Evolutionary conservation across 208 protist species (phyloP).

Genomic region (Crithidia fasciculata): DNA sequence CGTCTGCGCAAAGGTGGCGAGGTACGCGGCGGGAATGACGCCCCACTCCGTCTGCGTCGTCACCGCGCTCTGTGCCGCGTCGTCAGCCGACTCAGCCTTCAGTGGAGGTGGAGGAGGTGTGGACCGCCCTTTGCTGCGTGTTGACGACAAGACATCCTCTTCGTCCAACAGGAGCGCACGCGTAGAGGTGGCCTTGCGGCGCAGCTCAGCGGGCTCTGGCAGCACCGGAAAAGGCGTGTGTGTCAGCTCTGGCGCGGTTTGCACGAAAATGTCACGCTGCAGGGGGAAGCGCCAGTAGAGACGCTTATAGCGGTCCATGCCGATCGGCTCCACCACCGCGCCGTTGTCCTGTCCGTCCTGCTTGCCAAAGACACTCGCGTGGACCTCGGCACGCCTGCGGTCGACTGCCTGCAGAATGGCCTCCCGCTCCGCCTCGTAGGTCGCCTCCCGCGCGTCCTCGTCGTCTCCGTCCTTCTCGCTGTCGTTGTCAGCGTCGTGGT

Average conservation of each 20-base stretch:
- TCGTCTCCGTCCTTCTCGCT: background rate
- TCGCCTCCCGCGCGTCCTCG: background rate
- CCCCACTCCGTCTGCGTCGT: slow-evolving; percentile 65
- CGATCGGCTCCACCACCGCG: slow-evolving; percentile 68
- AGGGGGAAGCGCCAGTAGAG: slow-evolving; percentile 91
- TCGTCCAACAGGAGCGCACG: slow-evolving; percentile 51
- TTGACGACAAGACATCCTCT: slow-evolving; percentile 38
- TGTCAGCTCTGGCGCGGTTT: slow-evolving; percentile 51
- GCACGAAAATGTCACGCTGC: slow-evolving; percentile 68
- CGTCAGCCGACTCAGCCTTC: background rate
- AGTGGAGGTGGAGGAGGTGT: background rate
- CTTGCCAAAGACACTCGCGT: slow-evolving; percentile 34
- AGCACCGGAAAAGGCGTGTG: slow-evolving; percentile 37
- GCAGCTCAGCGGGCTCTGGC: slow-evolving; percentile 45
- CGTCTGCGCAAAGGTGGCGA: slow-evolving; percentile 57
- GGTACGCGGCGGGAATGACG: slow-evolving; percentile 58
- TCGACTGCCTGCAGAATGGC: slow-evolving; percentile 44
- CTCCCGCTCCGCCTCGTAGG: slow-evolving; percentile 42
- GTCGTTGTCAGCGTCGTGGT: background rate
- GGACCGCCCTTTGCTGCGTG: background rate
- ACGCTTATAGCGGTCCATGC: slow-evolving; percentile 85
- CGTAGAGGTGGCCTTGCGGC: background rate
- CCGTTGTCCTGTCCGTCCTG: slow-evolving; percentile 65
- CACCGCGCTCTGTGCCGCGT: background rate
- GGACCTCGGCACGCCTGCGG: slow-evolving; percentile 43